Percentiles rank a stretch among this genome's conserved stretches.
phyloP scores from a whole-genome alignment of 495 filamentous ascomycete genomes.

The Elasticomyces elasticus region DNA sequence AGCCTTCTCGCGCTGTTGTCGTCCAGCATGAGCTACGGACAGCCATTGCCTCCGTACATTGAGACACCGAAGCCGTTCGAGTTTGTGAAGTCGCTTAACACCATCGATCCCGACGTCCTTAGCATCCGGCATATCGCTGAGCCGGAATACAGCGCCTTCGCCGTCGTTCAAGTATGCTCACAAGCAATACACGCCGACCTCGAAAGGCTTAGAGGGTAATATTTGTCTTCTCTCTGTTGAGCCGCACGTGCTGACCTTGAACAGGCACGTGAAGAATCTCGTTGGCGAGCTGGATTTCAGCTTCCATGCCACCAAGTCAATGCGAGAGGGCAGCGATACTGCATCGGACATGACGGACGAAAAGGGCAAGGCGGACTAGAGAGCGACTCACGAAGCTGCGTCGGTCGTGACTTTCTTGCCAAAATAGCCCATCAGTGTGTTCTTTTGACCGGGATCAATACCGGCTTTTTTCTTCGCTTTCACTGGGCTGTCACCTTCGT shows the following conservation, averaged over 20 bases:
- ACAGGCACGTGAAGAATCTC: constrained; percentile 47
- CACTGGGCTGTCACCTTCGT: constrained; percentile 24
- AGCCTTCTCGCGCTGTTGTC: constrained; percentile 60
- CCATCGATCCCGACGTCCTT: constrained; percentile 49
- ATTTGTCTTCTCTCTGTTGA: neutral
- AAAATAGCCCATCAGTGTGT: constrained; percentile 43
- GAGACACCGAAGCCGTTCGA: constrained; percentile 26
- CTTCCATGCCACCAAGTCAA: constrained; percentile 39
- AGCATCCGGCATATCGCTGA: constrained; percentile 60
- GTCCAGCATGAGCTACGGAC: constrained; percentile 47
- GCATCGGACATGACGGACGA: neutral
- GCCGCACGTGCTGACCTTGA: neutral
- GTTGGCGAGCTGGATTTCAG: constrained; percentile 79
- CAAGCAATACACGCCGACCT: constrained; percentile 62
- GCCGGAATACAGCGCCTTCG: constrained; percentile 71
- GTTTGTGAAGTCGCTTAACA: constrained; percentile 21
- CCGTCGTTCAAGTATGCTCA: constrained; percentile 67
- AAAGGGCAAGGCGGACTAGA: constrained; percentile 3
- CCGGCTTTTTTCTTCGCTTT: constrained; percentile 28
- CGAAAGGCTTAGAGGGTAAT: constrained; percentile 47
- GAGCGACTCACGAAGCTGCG: too few species aligned
- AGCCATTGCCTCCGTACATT: constrained; percentile 36
- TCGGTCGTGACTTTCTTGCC: constrained; percentile 2
- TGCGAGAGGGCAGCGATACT: neutral
- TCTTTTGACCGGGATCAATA: constrained; percentile 32